Evolutionary conservation across 2,329 filamentous ascomycete genomes (phyloP).

Genomic region (Neonectria faginata): DNA sequence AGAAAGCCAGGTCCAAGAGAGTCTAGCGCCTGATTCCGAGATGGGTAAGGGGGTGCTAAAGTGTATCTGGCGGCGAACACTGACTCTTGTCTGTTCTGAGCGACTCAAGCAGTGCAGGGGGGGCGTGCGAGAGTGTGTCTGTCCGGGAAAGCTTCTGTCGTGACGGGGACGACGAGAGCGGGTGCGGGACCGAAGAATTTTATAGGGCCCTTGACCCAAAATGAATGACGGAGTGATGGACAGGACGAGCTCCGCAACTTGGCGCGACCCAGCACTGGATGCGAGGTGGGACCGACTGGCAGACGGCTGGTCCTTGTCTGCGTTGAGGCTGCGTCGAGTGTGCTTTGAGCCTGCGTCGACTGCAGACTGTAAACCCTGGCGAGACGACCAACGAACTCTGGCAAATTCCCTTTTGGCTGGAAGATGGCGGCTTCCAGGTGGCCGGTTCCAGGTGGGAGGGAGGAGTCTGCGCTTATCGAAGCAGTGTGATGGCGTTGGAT

Average conservation of each 20-base stretch:
- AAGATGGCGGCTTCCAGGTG: constrained; percentile 37
- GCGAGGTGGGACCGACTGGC: constrained; percentile 39
- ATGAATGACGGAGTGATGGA: constrained; percentile 47
- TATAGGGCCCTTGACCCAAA: constrained; percentile 45
- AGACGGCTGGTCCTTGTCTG: constrained; percentile 34
- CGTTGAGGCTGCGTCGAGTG: constrained; percentile 4
- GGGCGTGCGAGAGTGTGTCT: constrained; percentile 30
- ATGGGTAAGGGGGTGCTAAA: constrained; percentile 46
- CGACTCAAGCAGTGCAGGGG: constrained; percentile 42
- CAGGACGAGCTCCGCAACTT: constrained; percentile 43
- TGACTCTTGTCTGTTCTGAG: constrained; percentile 46
- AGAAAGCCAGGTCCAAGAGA: constrained; percentile 50
- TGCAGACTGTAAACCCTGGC: constrained; percentile 15
- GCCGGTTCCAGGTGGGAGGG: constrained; percentile 40
- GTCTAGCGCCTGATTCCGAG: constrained; percentile 51
- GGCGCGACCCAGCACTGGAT: constrained; percentile 31
- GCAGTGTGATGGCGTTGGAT: constrained; percentile 44
- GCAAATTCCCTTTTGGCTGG: constrained; percentile 29
- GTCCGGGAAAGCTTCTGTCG: constrained; percentile 43
- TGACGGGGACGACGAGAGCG: constrained; percentile 40
- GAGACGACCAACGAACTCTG: constrained; percentile 22
- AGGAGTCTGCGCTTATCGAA: constrained; percentile 47
- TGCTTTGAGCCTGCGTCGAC: background rate
- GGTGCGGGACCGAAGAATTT: constrained; percentile 50
- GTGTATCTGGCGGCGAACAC: constrained; percentile 44